Base-by-base conservation (phyloP, 2,329 filamentous ascomycete genomes). In the Epichloe festucae region DNA sequence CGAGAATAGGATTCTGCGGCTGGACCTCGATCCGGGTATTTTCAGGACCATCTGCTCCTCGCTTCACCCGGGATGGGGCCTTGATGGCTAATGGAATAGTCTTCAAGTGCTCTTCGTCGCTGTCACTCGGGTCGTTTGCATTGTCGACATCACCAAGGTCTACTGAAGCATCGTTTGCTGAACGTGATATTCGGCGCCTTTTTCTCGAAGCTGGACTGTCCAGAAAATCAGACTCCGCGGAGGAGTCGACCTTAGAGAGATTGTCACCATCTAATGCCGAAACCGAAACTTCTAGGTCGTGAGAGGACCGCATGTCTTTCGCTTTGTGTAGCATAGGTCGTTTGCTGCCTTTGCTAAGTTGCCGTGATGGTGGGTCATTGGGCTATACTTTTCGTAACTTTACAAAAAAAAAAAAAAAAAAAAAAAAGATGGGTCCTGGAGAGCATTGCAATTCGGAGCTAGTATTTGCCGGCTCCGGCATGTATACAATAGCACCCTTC, bases 11-110 rank as follows among this genome's bases (percentile, higher is more conserved):
- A 50, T 63, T 67, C 48, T 60, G 61, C 21, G 62, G 50, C n/a
- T 57, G 42, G 10, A 54, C 40, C 53, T 41, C 52, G 40, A 58
- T 50, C 52, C 55, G 54, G 36, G 55, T 51, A 40, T 51, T 48
- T 23, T 57, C 52, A 36, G 59, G 57, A 27, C 51, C 51, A 38
- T 58, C 57, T 12, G 52, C 54, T 39, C 66, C 71, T 55, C 68
- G 67, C 56, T 70, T 77, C 53, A 81, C 69, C 52, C 78, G 72
- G 4, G 78, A 80, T 3, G 77, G 77, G 4, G 71, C 75, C 53
- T 72, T 67, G 50, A 77, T 71, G 11, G 72, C 70, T 12, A 72
- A 67, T 1, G 72, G 54, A 3, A 63, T 58, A 12, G 55, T 60
- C 50, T 68, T 62, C 10, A 70, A 39, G n/a, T 65, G 62, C 19